Percentiles rank a stretch among this genome's conserved stretches.
Conservation (phyloP, 148 eudicot species). For the Rhododendron simsii region DNA sequence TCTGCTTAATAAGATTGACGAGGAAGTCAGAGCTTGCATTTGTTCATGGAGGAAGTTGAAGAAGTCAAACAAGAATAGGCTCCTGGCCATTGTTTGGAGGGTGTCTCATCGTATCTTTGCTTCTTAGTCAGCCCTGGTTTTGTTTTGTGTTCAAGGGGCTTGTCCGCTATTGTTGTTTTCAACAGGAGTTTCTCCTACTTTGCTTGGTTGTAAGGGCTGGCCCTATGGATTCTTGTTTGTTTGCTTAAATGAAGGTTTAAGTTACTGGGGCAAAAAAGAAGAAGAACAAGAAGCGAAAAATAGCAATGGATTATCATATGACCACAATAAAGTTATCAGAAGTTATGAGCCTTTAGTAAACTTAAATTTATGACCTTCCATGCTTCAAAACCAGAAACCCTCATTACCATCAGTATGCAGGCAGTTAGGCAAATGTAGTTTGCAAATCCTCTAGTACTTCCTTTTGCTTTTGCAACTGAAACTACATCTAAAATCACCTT, state of each 20-base stretch:
- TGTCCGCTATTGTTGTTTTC: background rate
- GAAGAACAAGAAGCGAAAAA: background rate
- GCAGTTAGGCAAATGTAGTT: too few relatives aligned
- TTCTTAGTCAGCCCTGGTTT: background rate
- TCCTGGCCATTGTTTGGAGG: background rate
- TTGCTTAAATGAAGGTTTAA: background rate
- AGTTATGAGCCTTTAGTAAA: too few relatives aligned
- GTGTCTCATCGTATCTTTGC: background rate
- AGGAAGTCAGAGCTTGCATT: background rate
- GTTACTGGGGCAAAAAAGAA: background rate
- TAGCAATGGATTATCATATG: too few relatives aligned
- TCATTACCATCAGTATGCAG: too few relatives aligned
- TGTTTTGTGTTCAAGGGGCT: background rate
- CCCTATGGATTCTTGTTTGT: background rate
- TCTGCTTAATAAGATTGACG: background rate
- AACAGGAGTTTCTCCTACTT: background rate
- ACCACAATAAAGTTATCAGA: too few relatives aligned
- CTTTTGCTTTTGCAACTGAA: too few relatives aligned
- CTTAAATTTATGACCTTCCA: too few relatives aligned
- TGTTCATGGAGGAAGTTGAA: background rate
- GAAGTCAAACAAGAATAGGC: background rate
- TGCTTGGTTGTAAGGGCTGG: background rate
- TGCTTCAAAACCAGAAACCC: too few relatives aligned
- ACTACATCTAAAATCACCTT: too few relatives aligned
- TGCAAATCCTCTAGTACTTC: too few relatives aligned